A percentile compares a stretch with the other conserved stretches of the same genome.
These are phyloP conservation scores for Ogataea nitratoaversa DNA, from an alignment of 805 yeast species.

Conservation along the genomic window DNA sequence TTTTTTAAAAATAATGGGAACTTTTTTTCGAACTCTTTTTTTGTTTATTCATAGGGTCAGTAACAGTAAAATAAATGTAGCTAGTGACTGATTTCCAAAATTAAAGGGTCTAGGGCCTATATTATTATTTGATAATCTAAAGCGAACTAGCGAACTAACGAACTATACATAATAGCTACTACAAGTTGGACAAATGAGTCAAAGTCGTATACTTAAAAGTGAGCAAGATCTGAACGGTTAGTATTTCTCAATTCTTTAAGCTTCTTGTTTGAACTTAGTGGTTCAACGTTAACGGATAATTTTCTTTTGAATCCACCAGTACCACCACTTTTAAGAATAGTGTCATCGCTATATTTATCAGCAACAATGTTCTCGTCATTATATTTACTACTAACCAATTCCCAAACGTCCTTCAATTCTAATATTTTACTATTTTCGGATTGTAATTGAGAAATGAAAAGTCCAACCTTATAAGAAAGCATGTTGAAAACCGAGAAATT, in stretches of 20 bases:
- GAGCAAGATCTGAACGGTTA: slow-evolving; percentile 14
- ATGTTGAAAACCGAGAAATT: slow-evolving; percentile 5
- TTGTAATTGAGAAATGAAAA: slow-evolving; percentile 5
- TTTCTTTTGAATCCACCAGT: slow-evolving; percentile 11
- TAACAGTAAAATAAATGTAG: no score
- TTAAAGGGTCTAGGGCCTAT: no score
- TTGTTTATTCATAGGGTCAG: neutral
- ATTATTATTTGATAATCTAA: no score
- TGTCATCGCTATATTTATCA: neutral
- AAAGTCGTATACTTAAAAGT: no score
- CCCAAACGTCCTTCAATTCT: slow-evolving; percentile 19
- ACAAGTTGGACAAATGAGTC: no score
- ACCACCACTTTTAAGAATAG: slow-evolving; percentile 1
- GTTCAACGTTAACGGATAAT: slow-evolving; percentile 7
- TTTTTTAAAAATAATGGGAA: slow-evolving; percentile 2
- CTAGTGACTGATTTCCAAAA: no score
- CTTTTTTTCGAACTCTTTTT: slow-evolving; percentile 3
- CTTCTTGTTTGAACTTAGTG: slow-evolving; percentile 7
- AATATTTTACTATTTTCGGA: slow-evolving; percentile 4
- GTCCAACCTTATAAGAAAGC: slow-evolving; percentile 8
- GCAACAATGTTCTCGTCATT: slow-evolving; percentile 14
- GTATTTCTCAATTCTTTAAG: slow-evolving; percentile 17
- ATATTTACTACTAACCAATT: slow-evolving; percentile 9
- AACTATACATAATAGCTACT: no score
- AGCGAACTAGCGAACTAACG: no score